Evolutionary conservation across 2,329 filamentous ascomycete species (phyloP).

Genomic region (Rhynchosporium secalis): DNA sequence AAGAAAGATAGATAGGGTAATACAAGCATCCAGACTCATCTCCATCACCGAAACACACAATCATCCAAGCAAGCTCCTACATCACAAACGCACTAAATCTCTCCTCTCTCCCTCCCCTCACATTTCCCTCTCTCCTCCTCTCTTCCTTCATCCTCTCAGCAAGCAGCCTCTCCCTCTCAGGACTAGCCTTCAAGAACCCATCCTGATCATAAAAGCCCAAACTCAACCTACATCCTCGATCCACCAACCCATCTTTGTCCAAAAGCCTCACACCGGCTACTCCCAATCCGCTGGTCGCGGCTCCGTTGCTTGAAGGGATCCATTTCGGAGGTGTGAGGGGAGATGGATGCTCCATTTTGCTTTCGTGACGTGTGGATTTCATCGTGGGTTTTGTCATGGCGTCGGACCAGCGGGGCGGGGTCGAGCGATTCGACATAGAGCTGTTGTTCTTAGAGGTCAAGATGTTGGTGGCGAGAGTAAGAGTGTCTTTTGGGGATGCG

Average conservation of each 20-base stretch:
- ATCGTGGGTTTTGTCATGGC: slow-evolving; percentile 26
- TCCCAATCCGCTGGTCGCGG: slow-evolving; percentile 9
- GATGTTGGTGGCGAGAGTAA: too few species aligned
- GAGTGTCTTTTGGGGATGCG: neutral
- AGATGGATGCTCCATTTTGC: slow-evolving; percentile 31
- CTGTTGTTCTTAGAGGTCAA: neutral
- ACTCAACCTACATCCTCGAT: slow-evolving; percentile 15
- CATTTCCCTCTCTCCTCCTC: neutral
- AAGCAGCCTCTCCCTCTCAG: slow-evolving; percentile 17
- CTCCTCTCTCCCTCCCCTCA: neutral
- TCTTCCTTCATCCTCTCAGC: neutral
- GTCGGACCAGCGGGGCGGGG: slow-evolving; percentile 24
- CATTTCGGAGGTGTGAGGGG: slow-evolving; percentile 29
- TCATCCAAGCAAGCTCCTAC: neutral
- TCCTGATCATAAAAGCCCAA: slow-evolving; percentile 33
- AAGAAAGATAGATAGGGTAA: too few species aligned
- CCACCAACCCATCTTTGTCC: slow-evolving; percentile 1
- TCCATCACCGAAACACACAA: too few species aligned
- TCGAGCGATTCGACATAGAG: too few species aligned
- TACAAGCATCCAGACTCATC: too few species aligned
- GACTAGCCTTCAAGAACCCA: slow-evolving; percentile 32
- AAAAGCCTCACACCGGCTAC: slow-evolving; percentile 11
- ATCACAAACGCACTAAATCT: slow-evolving; percentile 17
- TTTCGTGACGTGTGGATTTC: slow-evolving; percentile 22
- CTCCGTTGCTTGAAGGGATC: neutral